Evolutionary conservation across 352 stramenopile species (phyloP), one percentile per base, ranked within the genome.

Genomic region (Albugo candida): DNA sequence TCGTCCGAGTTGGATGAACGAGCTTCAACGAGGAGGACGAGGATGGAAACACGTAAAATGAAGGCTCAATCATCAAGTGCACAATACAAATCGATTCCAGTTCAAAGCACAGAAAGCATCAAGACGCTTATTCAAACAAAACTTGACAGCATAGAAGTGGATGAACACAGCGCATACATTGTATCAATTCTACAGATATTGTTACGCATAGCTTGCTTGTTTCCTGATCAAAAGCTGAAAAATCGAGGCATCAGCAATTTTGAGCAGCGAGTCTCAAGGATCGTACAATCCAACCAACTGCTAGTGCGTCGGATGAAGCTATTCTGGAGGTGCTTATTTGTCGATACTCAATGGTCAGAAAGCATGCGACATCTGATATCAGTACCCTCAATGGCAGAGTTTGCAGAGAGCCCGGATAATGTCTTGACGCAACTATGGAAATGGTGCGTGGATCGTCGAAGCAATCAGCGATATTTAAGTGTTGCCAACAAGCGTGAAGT

Each of bases 281-380:
- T 92, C 47, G 45, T 70, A 45, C 44, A 44, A 1, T 41, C 54
- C 19, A 92, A 87, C 45, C 55, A 58, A 45, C 48, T 65, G 16
- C 78, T 92, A 42, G 70, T 87, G 53, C 76, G 71, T 2, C 75
- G 78, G 17, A 92, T 89, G 78, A 82, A 87, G 49, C 62, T 92
- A 2, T 86, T 81, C 36, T 88, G 74, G 70, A 62, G 72, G 3
- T 92, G 78, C 41, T 47, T 88, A 10, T 45, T 60, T 1, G 50
- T 65, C 41, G 47, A 78, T 11, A 48, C 19, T 10, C 17, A 73
- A 19, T 13, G 36, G 24, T 53, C 45, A n/a, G 49, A 41, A 10
- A 36, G 18, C 1, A 56, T 36, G 6, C 48, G 49, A 6, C 54
- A 38, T 11, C 24, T 47, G 16, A 54, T 75, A 42, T 42, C 64